Evolutionary conservation across 208 protist species (phyloP).

Genomic region (Trypanosoma brucei): DNA sequence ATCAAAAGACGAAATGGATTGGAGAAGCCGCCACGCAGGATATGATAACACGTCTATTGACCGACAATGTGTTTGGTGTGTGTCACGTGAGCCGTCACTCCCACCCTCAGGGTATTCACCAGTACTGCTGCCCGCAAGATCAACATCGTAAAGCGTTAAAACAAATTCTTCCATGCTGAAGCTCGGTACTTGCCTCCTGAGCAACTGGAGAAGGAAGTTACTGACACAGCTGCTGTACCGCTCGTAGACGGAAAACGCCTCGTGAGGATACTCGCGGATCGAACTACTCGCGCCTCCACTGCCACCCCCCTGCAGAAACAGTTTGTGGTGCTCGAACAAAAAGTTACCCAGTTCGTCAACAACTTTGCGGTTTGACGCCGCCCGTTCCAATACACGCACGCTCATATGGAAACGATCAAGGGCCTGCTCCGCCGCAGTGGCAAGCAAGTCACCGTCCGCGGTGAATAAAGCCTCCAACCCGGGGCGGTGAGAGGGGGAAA

Average conservation of each 20-base stretch:
- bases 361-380: constrained; percentile 52
- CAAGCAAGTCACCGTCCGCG: constrained; percentile 24
- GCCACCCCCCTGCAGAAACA: constrained; percentile 36
- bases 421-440: constrained; percentile 34
- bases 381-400: constrained; percentile 55
- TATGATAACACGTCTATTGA: constrained; percentile 61
- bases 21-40: constrained; percentile 68
- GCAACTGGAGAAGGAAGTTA: constrained; percentile 42
- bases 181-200: constrained; percentile 36
- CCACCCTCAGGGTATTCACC: constrained; percentile 10
- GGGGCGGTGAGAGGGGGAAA: background rate
- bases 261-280: constrained; percentile 51
- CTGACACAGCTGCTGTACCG: constrained; percentile 47
- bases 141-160: constrained; percentile 59
- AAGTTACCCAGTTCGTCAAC: constrained; percentile 50
- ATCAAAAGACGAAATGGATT: constrained; percentile 76
- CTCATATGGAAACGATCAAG: constrained; percentile 60
- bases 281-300: background rate
- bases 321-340: constrained; percentile 63
- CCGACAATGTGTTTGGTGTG: background rate
- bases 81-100: background rate
- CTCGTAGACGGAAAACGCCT: constrained; percentile 66
- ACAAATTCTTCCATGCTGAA: constrained; percentile 83
- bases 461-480: constrained; percentile 4
- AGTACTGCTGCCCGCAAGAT: background rate